A percentile compares a stretch with the other conserved stretches of the same genome.
phyloP scores from a whole-genome alignment of 176 grass and related monocot genomes.

The Bonia amplexicaulis region DNA sequence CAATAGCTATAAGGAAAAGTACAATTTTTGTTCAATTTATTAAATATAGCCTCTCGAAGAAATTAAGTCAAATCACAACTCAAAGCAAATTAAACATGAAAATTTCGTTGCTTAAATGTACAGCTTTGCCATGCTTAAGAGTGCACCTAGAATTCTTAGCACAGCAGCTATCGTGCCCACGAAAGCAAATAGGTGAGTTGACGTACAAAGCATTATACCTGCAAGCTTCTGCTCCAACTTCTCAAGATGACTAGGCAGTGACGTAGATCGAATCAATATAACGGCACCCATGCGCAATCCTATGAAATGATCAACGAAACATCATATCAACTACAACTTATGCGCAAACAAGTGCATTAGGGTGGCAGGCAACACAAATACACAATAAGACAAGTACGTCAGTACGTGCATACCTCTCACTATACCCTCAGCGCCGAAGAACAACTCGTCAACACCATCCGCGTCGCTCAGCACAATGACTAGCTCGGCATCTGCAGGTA shows the following conservation, averaged over 20 bases:
- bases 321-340: neutral
- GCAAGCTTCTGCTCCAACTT: conserved; percentile 53
- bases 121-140: neutral
- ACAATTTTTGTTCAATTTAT: neutral
- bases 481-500: conserved; percentile 46
- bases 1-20: neutral
- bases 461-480: conserved; percentile 42
- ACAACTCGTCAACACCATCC: conserved; percentile 45
- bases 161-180: neutral
- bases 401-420: conserved; percentile 22
- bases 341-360: neutral
- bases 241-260: conserved; percentile 48
- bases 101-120: neutral
- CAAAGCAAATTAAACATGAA: neutral
- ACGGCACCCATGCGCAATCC: conserved; percentile 45
- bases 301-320: conserved; percentile 29
- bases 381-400: neutral
- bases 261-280: conserved; percentile 52
- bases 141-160: neutral
- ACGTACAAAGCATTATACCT: conserved; percentile 41
- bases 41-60: neutral
- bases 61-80: neutral
- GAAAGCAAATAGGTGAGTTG: neutral
- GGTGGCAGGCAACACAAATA: neutral
- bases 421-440: conserved; percentile 52